phyloP scores from a whole-genome alignment of 1,284 basidiomycete genomes.

The Ustilago curta region DNA sequence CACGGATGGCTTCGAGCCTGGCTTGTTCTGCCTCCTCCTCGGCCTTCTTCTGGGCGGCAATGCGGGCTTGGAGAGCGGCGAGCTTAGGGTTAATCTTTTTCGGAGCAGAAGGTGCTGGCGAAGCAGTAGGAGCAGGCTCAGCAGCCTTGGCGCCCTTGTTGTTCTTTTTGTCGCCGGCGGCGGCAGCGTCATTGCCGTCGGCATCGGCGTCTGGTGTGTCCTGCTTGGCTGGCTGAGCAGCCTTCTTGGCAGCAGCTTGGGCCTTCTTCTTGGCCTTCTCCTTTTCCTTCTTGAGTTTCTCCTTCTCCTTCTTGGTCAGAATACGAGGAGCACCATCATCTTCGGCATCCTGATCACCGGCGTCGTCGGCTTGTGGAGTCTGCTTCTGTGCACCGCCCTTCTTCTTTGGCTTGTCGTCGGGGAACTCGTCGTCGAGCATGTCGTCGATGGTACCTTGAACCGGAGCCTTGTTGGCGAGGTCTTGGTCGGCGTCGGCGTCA shows the following conservation, averaged over 20 bases:
- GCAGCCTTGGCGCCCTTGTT: conserved; percentile 62
- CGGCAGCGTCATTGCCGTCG: conserved; percentile 22
- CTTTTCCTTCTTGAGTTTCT: conserved; percentile 68
- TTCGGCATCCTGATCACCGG: conserved; percentile 19
- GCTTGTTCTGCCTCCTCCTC: conserved; percentile 64
- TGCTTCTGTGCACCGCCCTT: conserved; percentile 41
- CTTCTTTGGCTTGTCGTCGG: conserved; percentile 43
- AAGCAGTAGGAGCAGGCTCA: conserved; percentile 37
- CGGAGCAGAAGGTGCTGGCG: conserved; percentile 44
- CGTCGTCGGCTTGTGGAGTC: conserved; percentile 24
- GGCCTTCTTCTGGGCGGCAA: conserved; percentile 68
- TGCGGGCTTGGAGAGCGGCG: conserved; percentile 64
- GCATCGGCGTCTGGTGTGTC: conserved; percentile 37
- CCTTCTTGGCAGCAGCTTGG: conserved; percentile 63
- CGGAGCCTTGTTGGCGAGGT: conserved; percentile 49
- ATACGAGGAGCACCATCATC: conserved; percentile 55
- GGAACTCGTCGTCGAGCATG: conserved; percentile 52
- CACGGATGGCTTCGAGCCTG: conserved; percentile 59
- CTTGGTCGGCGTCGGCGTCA: conserved; percentile 22
- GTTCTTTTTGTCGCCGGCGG: conserved; percentile 60
- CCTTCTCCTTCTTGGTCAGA: conserved; percentile 68
- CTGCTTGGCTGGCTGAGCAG: conserved; percentile 39
- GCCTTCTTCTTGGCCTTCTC: conserved; percentile 68
- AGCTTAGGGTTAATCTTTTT: conserved; percentile 66
- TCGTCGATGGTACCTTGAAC: conserved; percentile 48